phyloP scores from a whole-genome alignment of 495 filamentous ascomycete genomes.

The Oidiodendron maius region DNA sequence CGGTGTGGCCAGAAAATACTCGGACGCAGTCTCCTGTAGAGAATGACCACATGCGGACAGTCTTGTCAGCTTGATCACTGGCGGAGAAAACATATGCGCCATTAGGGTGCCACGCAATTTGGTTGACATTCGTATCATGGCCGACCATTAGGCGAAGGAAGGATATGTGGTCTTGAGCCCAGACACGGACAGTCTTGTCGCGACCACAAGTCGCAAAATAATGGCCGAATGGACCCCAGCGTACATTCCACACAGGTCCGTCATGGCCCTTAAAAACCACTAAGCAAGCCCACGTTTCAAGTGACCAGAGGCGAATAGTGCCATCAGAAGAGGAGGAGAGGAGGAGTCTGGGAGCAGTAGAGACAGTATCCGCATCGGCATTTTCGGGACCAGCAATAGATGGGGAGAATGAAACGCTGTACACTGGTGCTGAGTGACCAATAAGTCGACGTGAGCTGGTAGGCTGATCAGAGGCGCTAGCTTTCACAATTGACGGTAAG shows the following conservation, averaged over 20 bases:
- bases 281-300: conserved; percentile 82
- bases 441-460: conserved; percentile 73
- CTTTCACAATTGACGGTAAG: conserved; percentile 34
- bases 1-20: conserved; percentile 86
- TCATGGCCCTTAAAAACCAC: conserved; percentile 91
- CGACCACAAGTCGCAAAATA: conserved; percentile 86
- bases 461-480: conserved; percentile 30
- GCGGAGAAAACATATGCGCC: conserved; percentile 87
- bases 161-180: conserved; percentile 85
- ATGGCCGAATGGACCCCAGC: conserved; percentile 90
- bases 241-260: conserved; percentile 78
- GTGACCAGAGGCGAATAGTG: conserved; percentile 84
- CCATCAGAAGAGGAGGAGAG: conserved; percentile 85
- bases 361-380: conserved; percentile 41
- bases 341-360: conserved; percentile 64
- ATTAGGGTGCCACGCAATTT: conserved; percentile 86
- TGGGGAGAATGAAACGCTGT: conserved; percentile 84
- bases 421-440: conserved; percentile 86
- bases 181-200: conserved; percentile 86
- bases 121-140: conserved; percentile 83
- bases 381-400: conserved; percentile 44
- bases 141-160: conserved; percentile 85
- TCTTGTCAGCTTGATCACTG: conserved; percentile 71
- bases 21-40: conserved; percentile 76
- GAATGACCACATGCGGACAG: conserved; percentile 97